Base-by-base conservation (phyloP, 345 rosid species). In the Leavenworthia alabamica region DNA sequence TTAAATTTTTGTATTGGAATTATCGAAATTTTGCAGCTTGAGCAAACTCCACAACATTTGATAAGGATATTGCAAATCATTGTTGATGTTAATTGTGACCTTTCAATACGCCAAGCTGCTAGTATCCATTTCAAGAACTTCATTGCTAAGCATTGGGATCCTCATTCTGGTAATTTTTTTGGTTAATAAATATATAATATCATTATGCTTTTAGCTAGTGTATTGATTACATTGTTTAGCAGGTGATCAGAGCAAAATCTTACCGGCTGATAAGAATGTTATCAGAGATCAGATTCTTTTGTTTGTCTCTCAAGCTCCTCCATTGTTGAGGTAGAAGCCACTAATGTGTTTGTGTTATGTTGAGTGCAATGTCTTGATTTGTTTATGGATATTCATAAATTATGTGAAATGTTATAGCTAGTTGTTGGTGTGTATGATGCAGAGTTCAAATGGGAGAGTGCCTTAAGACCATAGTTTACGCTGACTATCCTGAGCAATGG, bases 401-500 rank as follows among this genome's bases (percentile, higher is more conserved):
- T 46, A 49, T 11, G n/a, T 32, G 28, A 24, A 62, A 37, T 50
- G 6, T 48, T 40, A 20, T 31, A n/a, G 33, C 33, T 36, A 6
- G 29, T 55, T 47, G 10, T 43, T 56, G 67, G 24, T 63, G 43
- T 61, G 36, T 42, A n/a, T 71, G 62, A 43, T 56, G 53, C 78
- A 94, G 99, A 79, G 93, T 82, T 19, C 99, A 94, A 71, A 68
- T 94, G 82, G 99, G 99, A 14, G 99, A 94, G 80, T 90, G 99
- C 74, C 82, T 94, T 27, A 94, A 94, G 80, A 90, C 99, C 8
- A 81, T 94, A 33, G 82, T 94, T 52, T 93, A 88, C 50, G 83
- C 90, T 32, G 99, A 94, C 80, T 94, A 94, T 68, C 99, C 99
- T 0, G 99, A 94, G 77, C 99, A 90, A 80, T 94, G 99, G 99